These are phyloP conservation scores for Neophaeococcomyces aloes DNA, from an alignment of 2,329 filamentous ascomycete species.

Conservation along the genomic window DNA sequence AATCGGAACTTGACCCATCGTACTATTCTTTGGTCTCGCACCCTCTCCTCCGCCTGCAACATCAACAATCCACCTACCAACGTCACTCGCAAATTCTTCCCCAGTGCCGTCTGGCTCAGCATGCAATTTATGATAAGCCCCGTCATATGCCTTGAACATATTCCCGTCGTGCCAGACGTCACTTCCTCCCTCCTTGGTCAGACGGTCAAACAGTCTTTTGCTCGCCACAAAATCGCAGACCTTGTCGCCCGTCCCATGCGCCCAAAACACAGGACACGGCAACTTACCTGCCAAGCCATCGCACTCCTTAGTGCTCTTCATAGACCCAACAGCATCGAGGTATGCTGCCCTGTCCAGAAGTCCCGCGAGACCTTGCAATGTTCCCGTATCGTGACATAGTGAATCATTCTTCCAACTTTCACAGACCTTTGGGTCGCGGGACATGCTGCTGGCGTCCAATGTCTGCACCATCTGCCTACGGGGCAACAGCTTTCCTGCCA, in stretches of 20 bases:
- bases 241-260: conserved; percentile 66
- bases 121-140: conserved; percentile 59
- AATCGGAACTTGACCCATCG: too few species aligned
- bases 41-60: too few species aligned
- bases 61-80: conserved; percentile 51
- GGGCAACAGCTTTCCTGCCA: conserved; percentile 60
- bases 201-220: conserved; percentile 51
- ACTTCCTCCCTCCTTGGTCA: conserved; percentile 30
- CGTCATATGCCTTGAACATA: conserved; percentile 62
- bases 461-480: conserved; percentile 55
- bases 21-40: too few species aligned
- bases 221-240: conserved; percentile 57
- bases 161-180: conserved; percentile 45
- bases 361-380: conserved; percentile 66
- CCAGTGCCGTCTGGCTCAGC: conserved; percentile 25
- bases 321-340: conserved; percentile 1
- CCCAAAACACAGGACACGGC: conserved; percentile 58
- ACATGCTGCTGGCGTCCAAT: conserved; percentile 54
- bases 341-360: conserved; percentile 60
- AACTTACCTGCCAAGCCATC: conserved; percentile 11
- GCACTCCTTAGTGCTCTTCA: not conserved
- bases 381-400: conserved; percentile 73
- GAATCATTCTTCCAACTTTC: conserved; percentile 53
- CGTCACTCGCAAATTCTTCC: conserved; percentile 42
- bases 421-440: conserved; percentile 55